phyloP scores from a whole-genome alignment of 805 yeast species.

The Cyberlindnera lachancei region DNA sequence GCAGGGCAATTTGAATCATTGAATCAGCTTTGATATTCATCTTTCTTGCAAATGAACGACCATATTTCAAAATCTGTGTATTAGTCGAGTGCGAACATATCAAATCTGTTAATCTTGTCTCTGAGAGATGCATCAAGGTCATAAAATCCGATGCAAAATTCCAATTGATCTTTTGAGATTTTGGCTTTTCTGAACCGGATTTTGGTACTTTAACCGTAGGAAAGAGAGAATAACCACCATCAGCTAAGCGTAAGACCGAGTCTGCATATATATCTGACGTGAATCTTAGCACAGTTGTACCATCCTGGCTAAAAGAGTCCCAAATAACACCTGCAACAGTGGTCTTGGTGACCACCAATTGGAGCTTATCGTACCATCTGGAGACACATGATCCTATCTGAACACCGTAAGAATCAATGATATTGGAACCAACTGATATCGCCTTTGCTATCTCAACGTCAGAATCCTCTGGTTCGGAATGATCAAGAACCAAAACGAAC shows the following conservation, averaged over 20 bases:
- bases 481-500: conserved; percentile 76
- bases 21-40: conserved; percentile 87
- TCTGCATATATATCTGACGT: conserved; percentile 89
- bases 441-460: conserved; percentile 37
- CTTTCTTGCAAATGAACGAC: conserved; percentile 66
- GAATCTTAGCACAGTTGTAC: conserved; percentile 82
- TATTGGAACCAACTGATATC: conserved; percentile 76
- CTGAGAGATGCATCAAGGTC: conserved; percentile 65
- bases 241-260: conserved; percentile 66
- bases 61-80: conserved; percentile 68
- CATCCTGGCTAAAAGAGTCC: conserved; percentile 89
- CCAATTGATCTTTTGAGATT: conserved; percentile 28
- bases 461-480: conserved; percentile 52
- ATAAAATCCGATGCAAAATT: conserved; percentile 28
- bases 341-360: conserved; percentile 73
- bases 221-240: conserved; percentile 42
- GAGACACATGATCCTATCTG: conserved; percentile 91
- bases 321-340: conserved; percentile 88
- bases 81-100: conserved; percentile 75
- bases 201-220: conserved; percentile 25
- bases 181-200: conserved; percentile 9
- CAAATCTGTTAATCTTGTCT: conserved; percentile 80
- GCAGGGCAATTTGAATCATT: conserved; percentile 83
- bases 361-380: conserved; percentile 86
- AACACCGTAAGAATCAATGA: conserved; percentile 62